Evolutionary conservation across 179 eudicot genomes (phyloP).

Genomic region (Beta lomatogona): DNA sequence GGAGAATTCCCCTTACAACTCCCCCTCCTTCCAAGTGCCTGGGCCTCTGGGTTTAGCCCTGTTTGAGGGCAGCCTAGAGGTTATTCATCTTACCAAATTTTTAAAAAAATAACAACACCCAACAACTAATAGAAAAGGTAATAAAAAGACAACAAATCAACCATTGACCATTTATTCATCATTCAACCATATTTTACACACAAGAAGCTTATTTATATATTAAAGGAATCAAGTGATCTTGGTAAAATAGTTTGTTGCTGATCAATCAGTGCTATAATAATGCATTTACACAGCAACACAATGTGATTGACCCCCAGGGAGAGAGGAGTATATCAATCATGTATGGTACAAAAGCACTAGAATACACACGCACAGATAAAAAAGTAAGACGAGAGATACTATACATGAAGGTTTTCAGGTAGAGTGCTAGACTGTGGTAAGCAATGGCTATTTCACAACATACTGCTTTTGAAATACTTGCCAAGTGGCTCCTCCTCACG

Average conservation of each 20-base stretch:
- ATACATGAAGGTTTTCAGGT: conserved; percentile 22
- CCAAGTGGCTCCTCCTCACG: conserved; percentile 55
- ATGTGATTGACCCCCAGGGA: not conserved
- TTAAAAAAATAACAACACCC: too few relatives aligned
- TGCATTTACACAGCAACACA: not conserved
- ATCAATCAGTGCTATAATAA: conserved; percentile 2
- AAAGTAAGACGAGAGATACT: not conserved
- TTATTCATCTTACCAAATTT: too few relatives aligned
- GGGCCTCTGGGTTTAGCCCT: too few relatives aligned
- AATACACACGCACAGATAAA: not conserved
- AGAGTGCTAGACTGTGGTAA: not conserved
- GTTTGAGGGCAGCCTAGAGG: too few relatives aligned
- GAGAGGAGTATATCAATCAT: not conserved
- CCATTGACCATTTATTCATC: too few relatives aligned
- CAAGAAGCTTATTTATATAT: not conserved
- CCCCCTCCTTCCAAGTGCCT: too few relatives aligned
- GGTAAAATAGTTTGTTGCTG: not conserved
- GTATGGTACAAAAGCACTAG: conserved; percentile 4
- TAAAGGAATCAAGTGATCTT: not conserved
- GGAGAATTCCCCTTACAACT: too few relatives aligned
- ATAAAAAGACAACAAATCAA: too few relatives aligned
- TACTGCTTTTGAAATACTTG: conserved; percentile 52
- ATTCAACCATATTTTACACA: too few relatives aligned
- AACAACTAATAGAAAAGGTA: too few relatives aligned
- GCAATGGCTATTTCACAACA: conserved; percentile 28